Conservation (phyloP, 1,139 yeast species). For the Pichia sp. region DNA sequence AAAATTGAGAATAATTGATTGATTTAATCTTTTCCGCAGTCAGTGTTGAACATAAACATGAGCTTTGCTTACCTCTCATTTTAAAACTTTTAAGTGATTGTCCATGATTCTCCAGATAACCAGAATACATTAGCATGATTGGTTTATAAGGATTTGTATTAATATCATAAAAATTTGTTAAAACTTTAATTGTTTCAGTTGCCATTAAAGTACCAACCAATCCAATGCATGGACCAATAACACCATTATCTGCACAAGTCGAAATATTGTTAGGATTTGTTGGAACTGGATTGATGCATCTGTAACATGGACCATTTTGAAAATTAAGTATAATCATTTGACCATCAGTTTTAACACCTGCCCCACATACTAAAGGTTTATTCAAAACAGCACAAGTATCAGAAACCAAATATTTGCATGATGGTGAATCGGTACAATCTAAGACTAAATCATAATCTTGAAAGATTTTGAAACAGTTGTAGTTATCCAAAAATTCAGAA, state of each 20-base stretch:
- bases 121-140: constrained; percentile 63
- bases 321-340: constrained; percentile 75
- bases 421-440: constrained; percentile 94
- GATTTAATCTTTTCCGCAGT: constrained; percentile 39
- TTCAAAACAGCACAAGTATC: constrained; percentile 72
- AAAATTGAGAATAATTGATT: constrained; percentile 63
- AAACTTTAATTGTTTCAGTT: constrained; percentile 70
- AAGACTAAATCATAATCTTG: constrained; percentile 64
- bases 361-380: constrained; percentile 79
- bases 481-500: constrained; percentile 43
- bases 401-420: constrained; percentile 76
- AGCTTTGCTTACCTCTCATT: constrained; percentile 62
- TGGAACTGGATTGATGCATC: constrained; percentile 88
- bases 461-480: constrained; percentile 61
- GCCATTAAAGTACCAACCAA: constrained; percentile 87
- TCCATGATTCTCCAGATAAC: constrained; percentile 44
- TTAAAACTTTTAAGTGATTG: constrained; percentile 68
- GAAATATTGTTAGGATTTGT: constrained; percentile 81
- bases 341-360: constrained; percentile 89
- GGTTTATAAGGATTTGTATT: constrained; percentile 44
- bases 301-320: constrained; percentile 78
- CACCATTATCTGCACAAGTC: constrained; percentile 92
- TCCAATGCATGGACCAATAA: constrained; percentile 93
- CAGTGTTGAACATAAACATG: constrained; percentile 61
- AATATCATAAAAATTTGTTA: constrained; percentile 46